Evolutionary conservation across 306 rosid species (phyloP).

Genomic region (Cucumis melo): DNA sequence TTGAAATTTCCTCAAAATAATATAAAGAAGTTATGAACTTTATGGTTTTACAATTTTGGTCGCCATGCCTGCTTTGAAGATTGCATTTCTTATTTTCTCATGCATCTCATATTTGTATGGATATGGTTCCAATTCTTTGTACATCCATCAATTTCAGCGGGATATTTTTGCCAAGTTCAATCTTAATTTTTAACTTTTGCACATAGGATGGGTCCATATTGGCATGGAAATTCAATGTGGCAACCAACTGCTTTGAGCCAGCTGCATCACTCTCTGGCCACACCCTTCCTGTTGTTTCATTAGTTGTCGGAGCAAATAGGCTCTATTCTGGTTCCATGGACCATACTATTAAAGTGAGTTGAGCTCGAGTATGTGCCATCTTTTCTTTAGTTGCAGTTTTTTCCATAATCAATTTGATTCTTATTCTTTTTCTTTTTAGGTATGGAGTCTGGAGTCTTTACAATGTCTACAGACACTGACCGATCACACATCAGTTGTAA

Average conservation of each 20-base stretch:
- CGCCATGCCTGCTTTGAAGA: background rate
- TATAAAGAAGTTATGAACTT: background rate
- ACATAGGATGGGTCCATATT: constrained; percentile 85
- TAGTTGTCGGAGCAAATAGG: constrained; percentile 89
- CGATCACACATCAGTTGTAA: constrained; percentile 80
- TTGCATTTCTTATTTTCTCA: background rate
- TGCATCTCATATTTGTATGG: background rate
- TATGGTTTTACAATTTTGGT: background rate
- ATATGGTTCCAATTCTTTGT: background rate
- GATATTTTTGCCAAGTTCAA: background rate
- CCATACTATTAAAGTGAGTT: constrained; percentile 61
- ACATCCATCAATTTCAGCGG: background rate
- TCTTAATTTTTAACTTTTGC: background rate
- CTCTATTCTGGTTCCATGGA: constrained; percentile 99
- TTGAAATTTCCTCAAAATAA: background rate
- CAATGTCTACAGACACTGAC: constrained; percentile 84
- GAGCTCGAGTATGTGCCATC: background rate
- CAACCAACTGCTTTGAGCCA: constrained; percentile 65
- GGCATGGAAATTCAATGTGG: constrained; percentile 77
- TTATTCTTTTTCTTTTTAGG: constrained; percentile 33
- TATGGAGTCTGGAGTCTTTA: constrained; percentile 85
- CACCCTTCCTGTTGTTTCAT: constrained; percentile 67
- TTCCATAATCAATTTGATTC: background rate
- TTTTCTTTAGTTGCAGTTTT: background rate
- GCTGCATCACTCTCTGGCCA: constrained; percentile 76